Evolutionary conservation across 306 rosid species (phyloP).

Genomic region (Glycine tomentella): DNA sequence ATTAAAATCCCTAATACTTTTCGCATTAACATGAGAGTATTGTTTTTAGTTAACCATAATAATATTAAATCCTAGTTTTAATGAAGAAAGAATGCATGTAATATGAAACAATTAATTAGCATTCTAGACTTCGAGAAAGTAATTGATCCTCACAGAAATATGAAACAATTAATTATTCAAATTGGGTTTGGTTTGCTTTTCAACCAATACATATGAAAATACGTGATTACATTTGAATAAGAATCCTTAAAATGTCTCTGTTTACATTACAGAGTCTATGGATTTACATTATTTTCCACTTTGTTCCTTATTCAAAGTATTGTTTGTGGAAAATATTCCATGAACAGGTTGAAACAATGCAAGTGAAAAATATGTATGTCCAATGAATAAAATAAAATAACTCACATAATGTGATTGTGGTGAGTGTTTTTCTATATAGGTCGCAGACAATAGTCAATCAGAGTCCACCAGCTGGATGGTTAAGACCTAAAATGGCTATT

Average conservation of each 20-base stretch:
- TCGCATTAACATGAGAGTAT: no score
- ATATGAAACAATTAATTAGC: no score
- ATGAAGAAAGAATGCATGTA: no score
- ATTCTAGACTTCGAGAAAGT: no score
- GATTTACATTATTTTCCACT: slow-evolving; percentile 5
- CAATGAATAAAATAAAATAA: slow-evolving; percentile 27
- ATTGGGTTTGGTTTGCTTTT: slow-evolving; percentile 44
- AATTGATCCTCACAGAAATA: neutral
- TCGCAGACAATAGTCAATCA: slow-evolving; percentile 55
- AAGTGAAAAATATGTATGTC: neutral
- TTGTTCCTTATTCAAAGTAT: neutral
- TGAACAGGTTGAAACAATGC: slow-evolving; percentile 31
- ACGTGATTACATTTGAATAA: neutral
- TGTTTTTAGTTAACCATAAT: no score
- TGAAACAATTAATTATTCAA: slow-evolving; percentile 37
- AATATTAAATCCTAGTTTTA: neutral
- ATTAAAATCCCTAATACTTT: neutral
- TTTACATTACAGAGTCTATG: neutral
- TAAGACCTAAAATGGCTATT: slow-evolving; percentile 5
- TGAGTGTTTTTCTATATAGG: neutral
- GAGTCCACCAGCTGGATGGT: slow-evolving; percentile 51
- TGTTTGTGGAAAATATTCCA: slow-evolving; percentile 21
- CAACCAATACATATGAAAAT: slow-evolving; percentile 37
- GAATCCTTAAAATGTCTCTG: slow-evolving; percentile 14
- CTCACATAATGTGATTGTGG: neutral